Conservation (phyloP, 495 filamentous ascomycete species). For the Lophium mytilinum region DNA sequence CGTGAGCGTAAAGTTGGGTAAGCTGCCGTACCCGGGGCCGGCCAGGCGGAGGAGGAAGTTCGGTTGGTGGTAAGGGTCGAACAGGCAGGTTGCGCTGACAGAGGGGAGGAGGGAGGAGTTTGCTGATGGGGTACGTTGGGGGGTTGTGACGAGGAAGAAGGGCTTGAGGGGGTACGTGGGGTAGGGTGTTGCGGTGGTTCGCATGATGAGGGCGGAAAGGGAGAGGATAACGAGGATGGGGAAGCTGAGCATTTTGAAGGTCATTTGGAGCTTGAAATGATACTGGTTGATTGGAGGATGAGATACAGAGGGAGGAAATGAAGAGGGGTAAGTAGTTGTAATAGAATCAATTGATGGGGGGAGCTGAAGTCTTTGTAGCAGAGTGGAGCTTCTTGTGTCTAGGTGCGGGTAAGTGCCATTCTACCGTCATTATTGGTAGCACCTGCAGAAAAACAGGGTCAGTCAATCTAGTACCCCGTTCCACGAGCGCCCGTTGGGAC, state of each 20-base stretch:
- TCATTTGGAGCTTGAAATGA: too few relatives aligned
- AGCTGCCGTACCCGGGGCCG: conserved; percentile 23
- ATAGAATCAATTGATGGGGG: too few relatives aligned
- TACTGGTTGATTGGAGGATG: too few relatives aligned
- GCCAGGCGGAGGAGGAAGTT: conserved; percentile 25
- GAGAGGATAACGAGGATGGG: neutral
- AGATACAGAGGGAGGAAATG: too few relatives aligned
- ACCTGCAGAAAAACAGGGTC: too few relatives aligned
- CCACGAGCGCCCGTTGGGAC: too few relatives aligned
- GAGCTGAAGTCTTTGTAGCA: too few relatives aligned
- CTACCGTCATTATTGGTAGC: too few relatives aligned
- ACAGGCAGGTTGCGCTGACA: conserved; percentile 16
- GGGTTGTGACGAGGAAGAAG: conserved; percentile 17
- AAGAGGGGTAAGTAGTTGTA: too few relatives aligned
- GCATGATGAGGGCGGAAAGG: neutral
- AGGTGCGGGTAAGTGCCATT: too few relatives aligned
- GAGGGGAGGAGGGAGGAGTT: conserved; percentile 7
- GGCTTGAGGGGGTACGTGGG: neutral
- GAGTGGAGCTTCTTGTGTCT: too few relatives aligned
- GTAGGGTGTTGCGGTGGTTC: neutral
- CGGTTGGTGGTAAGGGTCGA: conserved; percentile 24
- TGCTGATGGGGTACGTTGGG: neutral
- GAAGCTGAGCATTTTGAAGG: neutral
- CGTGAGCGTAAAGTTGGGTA: conserved; percentile 28
- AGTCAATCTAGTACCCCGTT: too few relatives aligned